Conservation (phyloP, 2,329 filamentous ascomycete genomes). For the Polychaeton citri region DNA sequence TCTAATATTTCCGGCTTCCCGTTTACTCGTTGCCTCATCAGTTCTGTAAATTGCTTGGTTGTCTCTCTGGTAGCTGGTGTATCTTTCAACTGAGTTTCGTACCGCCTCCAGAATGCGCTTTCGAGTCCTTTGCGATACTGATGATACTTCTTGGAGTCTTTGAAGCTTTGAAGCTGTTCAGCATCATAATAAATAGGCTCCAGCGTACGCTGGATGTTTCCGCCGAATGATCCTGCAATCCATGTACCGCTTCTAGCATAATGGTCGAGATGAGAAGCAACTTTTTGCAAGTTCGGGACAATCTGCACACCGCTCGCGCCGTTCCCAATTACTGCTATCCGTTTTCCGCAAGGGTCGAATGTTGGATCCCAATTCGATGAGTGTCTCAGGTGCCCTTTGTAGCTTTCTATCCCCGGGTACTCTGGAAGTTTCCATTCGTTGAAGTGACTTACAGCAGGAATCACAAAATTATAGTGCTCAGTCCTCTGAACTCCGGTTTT, state of each 20-base stretch:
- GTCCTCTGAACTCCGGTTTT: neutral
- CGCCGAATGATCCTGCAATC: slow-evolving; percentile 34
- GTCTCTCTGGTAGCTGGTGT: slow-evolving; percentile 28
- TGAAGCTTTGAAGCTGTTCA: slow-evolving; percentile 26
- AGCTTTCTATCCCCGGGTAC: slow-evolving; percentile 28
- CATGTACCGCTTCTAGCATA: slow-evolving; percentile 32
- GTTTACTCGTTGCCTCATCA: slow-evolving; percentile 27
- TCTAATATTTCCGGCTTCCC: slow-evolving; percentile 26
- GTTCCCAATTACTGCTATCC: slow-evolving; percentile 29
- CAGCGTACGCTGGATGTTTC: slow-evolving; percentile 26
- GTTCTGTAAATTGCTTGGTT: slow-evolving; percentile 13
- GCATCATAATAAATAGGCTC: slow-evolving; percentile 20
- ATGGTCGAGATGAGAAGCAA: slow-evolving; percentile 26
- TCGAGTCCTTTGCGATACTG: slow-evolving; percentile 37
- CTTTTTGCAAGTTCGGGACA: slow-evolving; percentile 26
- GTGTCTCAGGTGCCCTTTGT: slow-evolving; percentile 31
- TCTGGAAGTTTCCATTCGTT: slow-evolving; percentile 34
- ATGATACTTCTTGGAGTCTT: slow-evolving; percentile 29
- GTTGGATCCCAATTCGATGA: slow-evolving; percentile 30
- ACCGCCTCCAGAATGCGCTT: slow-evolving; percentile 38
- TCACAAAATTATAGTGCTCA: slow-evolving; percentile 22
- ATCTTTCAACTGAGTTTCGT: slow-evolving; percentile 41
- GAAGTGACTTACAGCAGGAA: slow-evolving; percentile 31
- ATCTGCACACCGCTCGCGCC: slow-evolving; percentile 31
- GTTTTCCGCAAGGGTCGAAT: slow-evolving; percentile 25